Evolutionary conservation across 345 rosid genomes (phyloP), one percentile per base, ranked within the genome.

Genomic region (Rhodomyrtus tomentosa): DNA sequence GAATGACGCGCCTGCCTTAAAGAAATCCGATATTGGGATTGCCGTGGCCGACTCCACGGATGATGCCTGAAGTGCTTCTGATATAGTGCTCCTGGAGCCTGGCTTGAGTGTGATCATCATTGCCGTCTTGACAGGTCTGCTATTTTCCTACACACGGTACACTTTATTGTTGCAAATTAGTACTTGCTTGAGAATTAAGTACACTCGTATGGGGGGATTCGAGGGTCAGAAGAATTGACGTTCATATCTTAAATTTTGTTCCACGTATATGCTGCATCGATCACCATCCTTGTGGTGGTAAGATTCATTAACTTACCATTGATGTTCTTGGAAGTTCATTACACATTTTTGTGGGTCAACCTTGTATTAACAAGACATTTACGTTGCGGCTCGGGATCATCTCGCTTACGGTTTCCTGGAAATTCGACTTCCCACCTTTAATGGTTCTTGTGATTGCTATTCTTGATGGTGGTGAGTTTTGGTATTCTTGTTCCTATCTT

Each of bases 11-110:
- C 94, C 94, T 6, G 93, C 94, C 10, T 59, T 94, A 29, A 93
- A 93, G 88, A 92, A 86, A 84, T 95, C 96, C 83, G 93, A 93
- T 88, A 92, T 89, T 82, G 96, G 94, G 56, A 93, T 91, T 58
- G 95, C 93, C 82, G 93, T 58, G 18, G 36, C 20, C 4, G 0
- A 58, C 6, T 58, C 36, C 68, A 2, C 2, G 1, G 73, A 14
- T 59, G 73, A 38, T 59, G 73, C 21, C 73, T 0, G 4, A 27
- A 27, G 73, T 14, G 73, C 38, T 59, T 13, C 73, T 27, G 73
- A 59, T 14, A 7, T 1, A 59, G 73, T 59, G 21, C 73, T 59
- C 73, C 29, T 2, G 1, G 20, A 27, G 73, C 1, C 38, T 27
- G 38, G 40, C 73, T 59, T 6, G 40, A 59, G 38, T 29, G 73